Evolutionary conservation across 129 eudicot genomes (phyloP), one percentile per base, ranked within the genome.

Genomic region (Flaveria linearis): DNA sequence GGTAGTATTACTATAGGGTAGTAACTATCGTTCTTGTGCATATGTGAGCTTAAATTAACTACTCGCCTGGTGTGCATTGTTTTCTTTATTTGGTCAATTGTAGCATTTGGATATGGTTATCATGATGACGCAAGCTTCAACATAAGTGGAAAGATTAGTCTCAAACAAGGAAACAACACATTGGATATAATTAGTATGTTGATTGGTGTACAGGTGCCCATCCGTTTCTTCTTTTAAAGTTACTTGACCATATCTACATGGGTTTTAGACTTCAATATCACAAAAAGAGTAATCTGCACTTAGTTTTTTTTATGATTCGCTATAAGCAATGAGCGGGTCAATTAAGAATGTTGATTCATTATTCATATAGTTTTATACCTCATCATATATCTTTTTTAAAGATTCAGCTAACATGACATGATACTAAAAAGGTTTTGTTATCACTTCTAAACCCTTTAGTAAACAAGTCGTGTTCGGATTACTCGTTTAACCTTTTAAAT

Each of bases 61-160:
- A 17, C 62, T 63, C 18, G 23, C 28, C 0, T 7, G n/a, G 55
- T 64, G 50, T 30, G 52, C 56, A n/a, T 7, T 55, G 39, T 13
- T 62, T 16, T n/a, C 20, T 57, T 36, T 17, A 15, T 62, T 25
- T 9, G 45, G 9, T 80, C 42, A 64, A 65, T 43, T 80, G 72
- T 68, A 88, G 96, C 89, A 82, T 90, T 88, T 83, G 85, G 89
- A 63, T 90, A 86, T 81, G 96, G 96, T 55, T 82, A 82, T 84
- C 96, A 90, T 52, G 96, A 90, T 81, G 91, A 84, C 18, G 84
- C 93, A 60, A 88, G 88, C 85, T 88, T 91, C 81, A 73, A 53
- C 66, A 74, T 88, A 67, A 88, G 81, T 28, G 72, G 82, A 71
- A 88, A 81, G 81, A 82, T 90, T 75, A 80, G 80, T 72, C 81